A percentile compares a stretch with the other conserved stretches of the same genome.
phyloP scores from a whole-genome alignment of 352 stramenopile genomes.

The Phytophthora fragariaefolia region DNA sequence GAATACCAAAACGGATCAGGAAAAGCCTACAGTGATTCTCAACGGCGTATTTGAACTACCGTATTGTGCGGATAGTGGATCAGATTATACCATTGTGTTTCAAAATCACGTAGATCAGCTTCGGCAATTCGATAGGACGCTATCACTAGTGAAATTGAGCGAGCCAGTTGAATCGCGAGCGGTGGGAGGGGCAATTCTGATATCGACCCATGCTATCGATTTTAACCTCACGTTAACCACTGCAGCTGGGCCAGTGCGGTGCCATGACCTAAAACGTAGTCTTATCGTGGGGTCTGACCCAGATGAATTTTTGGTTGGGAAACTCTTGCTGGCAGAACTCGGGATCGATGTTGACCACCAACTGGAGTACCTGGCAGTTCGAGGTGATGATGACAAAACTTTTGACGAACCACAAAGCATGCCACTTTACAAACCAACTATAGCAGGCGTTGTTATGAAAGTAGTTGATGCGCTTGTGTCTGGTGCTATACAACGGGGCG shows the following conservation, averaged over 20 bases:
- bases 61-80: neutral
- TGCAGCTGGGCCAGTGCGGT: slow-evolving; percentile 12
- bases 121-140: neutral
- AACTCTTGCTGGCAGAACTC: neutral
- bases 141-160: neutral
- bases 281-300: slow-evolving; percentile 11
- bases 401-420: neutral
- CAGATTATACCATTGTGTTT: neutral
- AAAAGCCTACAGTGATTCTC: neutral
- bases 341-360: neutral
- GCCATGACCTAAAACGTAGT: slow-evolving; percentile 6
- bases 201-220: slow-evolving; percentile 8
- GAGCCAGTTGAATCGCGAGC: neutral
- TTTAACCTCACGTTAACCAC: slow-evolving; percentile 9
- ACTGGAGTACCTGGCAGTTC: slow-evolving; percentile 2
- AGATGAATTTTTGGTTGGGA: slow-evolving; percentile 11
- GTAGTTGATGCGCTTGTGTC: neutral
- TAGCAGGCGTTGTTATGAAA: neutral
- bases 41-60: neutral
- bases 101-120: neutral
- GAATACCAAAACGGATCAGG: neutral
- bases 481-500: neutral
- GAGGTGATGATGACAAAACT: neutral
- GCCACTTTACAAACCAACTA: neutral
- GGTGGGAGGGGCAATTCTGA: slow-evolving; percentile 8